A percentile compares a stretch with the other conserved stretches of the same genome.
Conservation (phyloP, 352 stramenopile genomes). For the Phytophthora niederhauseri region DNA sequence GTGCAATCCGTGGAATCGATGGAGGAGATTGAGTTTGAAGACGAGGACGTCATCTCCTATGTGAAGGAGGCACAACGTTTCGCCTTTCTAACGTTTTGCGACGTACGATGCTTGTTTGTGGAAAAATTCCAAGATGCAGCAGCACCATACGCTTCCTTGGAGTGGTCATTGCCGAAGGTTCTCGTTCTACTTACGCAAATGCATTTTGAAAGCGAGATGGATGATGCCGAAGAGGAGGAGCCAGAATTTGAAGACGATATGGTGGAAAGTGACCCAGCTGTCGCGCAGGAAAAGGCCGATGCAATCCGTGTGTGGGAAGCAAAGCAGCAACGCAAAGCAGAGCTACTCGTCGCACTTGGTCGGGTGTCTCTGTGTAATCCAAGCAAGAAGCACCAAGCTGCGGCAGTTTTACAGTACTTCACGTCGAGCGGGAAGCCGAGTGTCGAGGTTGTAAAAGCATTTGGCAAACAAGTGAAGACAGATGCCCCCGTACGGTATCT, state of each 20-base stretch:
- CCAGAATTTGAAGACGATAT: conserved; percentile 38
- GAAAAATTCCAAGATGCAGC: conserved; percentile 77
- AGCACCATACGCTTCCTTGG: conserved; percentile 60
- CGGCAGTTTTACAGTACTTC: conserved; percentile 70
- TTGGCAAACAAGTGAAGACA: conserved; percentile 79
- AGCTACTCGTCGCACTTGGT: conserved; percentile 74
- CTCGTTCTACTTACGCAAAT: conserved; percentile 78
- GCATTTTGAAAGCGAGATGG: conserved; percentile 83
- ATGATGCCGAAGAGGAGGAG: conserved; percentile 60
- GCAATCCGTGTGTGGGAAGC: conserved; percentile 32
- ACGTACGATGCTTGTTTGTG: conserved; percentile 81
- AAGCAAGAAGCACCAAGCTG: conserved; percentile 82
- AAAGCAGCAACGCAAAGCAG: conserved; percentile 55
- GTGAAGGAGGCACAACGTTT: conserved; percentile 67
- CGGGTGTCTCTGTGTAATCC: conserved; percentile 82
- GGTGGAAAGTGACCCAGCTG: conserved; percentile 20
- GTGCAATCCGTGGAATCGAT: conserved; percentile 44
- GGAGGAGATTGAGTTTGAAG: conserved; percentile 74
- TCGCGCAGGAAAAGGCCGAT: conserved; percentile 30
- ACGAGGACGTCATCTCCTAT: conserved; percentile 52
- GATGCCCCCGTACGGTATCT: conserved; percentile 81
- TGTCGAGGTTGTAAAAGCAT: conserved; percentile 79
- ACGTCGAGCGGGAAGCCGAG: conserved; percentile 54
- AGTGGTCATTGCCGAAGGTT: conserved; percentile 74
- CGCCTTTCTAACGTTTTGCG: conserved; percentile 83